Evolutionary conservation across 2,329 filamentous ascomycete species (phyloP).

Genomic region (Penicillium concentricum): DNA sequence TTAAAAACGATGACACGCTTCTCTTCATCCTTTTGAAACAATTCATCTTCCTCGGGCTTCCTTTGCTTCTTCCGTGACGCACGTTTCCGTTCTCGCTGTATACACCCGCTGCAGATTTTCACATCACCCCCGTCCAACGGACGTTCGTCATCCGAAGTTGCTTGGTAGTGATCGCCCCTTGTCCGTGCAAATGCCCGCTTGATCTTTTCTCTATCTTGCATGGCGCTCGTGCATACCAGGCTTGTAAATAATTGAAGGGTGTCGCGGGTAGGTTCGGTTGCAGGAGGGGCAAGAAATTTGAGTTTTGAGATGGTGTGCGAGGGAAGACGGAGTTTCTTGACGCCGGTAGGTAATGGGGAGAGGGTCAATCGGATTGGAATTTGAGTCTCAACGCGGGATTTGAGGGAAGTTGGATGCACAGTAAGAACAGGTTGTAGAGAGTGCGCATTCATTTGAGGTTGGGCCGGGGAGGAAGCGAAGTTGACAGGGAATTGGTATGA

Average conservation of each 20-base stretch:
- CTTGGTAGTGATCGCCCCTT: conserved; percentile 40
- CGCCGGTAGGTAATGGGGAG: conserved; percentile 69
- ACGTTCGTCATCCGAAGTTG: conserved; percentile 61
- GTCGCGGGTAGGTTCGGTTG: conserved; percentile 65
- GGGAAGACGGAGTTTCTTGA: conserved; percentile 81
- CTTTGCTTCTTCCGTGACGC: conserved; percentile 90
- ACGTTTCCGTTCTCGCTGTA: conserved; percentile 84
- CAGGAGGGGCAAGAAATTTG: conserved; percentile 77
- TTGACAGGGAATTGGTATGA: conserved; percentile 42
- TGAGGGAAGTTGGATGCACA: conserved; percentile 68
- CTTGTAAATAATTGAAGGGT: conserved; percentile 76
- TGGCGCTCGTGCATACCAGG: conserved; percentile 89
- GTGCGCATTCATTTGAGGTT: conserved; percentile 28
- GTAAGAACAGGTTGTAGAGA: conserved; percentile 49
- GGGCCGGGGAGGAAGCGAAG: conserved; percentile 29
- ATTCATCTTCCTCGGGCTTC: conserved; percentile 86
- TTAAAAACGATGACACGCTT: conserved; percentile 89
- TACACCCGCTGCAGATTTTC: conserved; percentile 87
- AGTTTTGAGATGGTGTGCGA: conserved; percentile 91
- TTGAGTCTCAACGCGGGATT: conserved; percentile 94
- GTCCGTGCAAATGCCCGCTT: conserved; percentile 66
- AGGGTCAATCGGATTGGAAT: conserved; percentile 84
- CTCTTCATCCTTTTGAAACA: conserved; percentile 77
- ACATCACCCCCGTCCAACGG: conserved; percentile 91
- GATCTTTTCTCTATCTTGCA: conserved; percentile 68